Conservation (phyloP, 352 stramenopile genomes). For the Phytophthora cryptogea region DNA sequence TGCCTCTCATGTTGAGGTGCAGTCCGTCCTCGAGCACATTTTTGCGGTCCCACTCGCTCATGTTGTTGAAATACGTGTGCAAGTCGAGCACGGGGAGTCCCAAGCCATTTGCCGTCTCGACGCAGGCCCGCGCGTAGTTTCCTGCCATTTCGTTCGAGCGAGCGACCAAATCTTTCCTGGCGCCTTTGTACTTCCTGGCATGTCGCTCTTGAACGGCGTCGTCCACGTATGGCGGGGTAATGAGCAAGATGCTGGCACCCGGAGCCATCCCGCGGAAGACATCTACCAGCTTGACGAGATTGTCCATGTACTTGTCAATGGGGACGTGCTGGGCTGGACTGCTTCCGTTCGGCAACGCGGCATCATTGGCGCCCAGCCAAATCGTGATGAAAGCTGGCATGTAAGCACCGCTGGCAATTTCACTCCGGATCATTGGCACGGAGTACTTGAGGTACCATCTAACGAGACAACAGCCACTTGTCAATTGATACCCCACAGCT, state of each 20-base stretch:
- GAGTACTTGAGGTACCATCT: conserved; percentile 42
- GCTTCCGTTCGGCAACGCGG: conserved; percentile 40
- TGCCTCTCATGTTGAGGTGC: conserved; percentile 50
- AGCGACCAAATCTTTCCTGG: conserved; percentile 29
- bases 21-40: conserved; percentile 44
- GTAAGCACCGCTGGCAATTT: conserved; percentile 31
- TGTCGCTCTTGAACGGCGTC: conserved; percentile 29
- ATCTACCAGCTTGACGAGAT: conserved; percentile 39
- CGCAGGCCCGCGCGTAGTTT: conserved; percentile 47
- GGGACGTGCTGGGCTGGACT: conserved; percentile 44
- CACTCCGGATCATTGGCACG: conserved; percentile 33
- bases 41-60: conserved; percentile 33
- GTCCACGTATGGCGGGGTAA: conserved; percentile 39
- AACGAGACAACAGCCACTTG: not conserved
- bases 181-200: conserved; percentile 16
- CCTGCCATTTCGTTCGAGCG: conserved; percentile 44
- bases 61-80: conserved; percentile 45
- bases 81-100: conserved; percentile 46
- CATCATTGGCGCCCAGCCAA: conserved; percentile 65
- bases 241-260: conserved; percentile 24
- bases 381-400: conserved; percentile 44
- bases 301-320: conserved; percentile 42
- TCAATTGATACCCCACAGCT: not conserved
- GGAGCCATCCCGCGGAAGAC: conserved; percentile 23
- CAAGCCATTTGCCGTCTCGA: conserved; percentile 32